These are phyloP conservation scores for Chamaecyparis obtusa DNA, from an alignment of 75 land plant species.

Conservation along the genomic window DNA sequence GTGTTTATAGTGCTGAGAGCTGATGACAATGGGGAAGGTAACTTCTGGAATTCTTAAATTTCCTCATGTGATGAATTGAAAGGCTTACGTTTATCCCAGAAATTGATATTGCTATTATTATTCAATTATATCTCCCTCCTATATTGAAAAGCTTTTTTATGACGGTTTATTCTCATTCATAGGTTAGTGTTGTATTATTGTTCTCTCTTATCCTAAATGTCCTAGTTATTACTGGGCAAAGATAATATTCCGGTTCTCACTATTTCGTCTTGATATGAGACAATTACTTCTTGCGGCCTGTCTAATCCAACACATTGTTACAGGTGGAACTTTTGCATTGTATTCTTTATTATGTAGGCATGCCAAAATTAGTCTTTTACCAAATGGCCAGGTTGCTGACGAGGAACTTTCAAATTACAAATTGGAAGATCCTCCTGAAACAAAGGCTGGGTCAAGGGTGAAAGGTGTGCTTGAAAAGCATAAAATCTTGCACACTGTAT, in stretches of 20 bases:
- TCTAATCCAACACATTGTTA: not conserved
- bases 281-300: not conserved
- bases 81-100: not conserved
- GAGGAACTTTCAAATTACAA: conserved; percentile 67
- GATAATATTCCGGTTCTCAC: not conserved
- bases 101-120: not conserved
- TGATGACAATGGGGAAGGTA: conserved; percentile 55
- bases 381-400: conserved; percentile 60
- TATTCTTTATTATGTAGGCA: conserved; percentile 71
- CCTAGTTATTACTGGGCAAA: not conserved
- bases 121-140: not conserved
- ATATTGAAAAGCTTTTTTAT: not conserved
- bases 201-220: not conserved
- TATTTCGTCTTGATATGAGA: not conserved
- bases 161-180: not conserved
- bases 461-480: conserved; percentile 48
- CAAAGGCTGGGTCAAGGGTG: conserved; percentile 25
- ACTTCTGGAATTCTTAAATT: not conserved
- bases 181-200: not conserved
- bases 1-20: conserved; percentile 42
- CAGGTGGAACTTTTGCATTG: conserved; percentile 62
- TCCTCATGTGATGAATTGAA: not conserved
- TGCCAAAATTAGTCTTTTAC: conserved; percentile 55
- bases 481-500: conserved; percentile 22
- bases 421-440: conserved; percentile 17